Evolutionary conservation across 2,329 filamentous ascomycete genomes (phyloP).

Genomic region (Dactylonectria macrodidyma): DNA sequence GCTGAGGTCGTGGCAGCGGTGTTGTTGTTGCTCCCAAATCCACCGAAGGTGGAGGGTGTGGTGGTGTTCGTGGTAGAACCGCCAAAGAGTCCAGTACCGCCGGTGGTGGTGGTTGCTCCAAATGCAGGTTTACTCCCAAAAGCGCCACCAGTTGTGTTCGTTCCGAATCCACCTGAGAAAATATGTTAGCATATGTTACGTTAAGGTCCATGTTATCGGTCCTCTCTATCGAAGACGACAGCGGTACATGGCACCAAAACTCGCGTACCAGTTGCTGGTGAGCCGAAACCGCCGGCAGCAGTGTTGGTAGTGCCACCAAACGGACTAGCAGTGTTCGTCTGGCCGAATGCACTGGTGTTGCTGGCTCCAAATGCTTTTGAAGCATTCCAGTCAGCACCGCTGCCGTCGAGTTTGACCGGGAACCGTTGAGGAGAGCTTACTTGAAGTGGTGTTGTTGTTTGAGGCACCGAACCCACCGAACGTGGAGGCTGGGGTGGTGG

Average conservation of each 20-base stretch:
- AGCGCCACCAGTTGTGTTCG: conserved; percentile 51
- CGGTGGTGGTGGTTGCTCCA: conserved; percentile 60
- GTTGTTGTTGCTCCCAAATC: conserved; percentile 56
- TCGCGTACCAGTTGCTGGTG: conserved; percentile 52
- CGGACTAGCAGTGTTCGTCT: conserved; percentile 54
- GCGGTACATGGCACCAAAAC: conserved; percentile 30
- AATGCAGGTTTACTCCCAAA: conserved; percentile 68
- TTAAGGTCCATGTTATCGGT: conserved; percentile 23
- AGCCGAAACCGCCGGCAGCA: conserved; percentile 55
- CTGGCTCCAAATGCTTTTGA: conserved; percentile 53
- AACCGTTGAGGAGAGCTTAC: conserved; percentile 61
- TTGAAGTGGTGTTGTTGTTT: conserved; percentile 59
- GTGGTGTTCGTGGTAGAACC: conserved; percentile 56
- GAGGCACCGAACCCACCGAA: conserved; percentile 73
- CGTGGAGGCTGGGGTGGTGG: conserved; percentile 59
- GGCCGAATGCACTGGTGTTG: conserved; percentile 61
- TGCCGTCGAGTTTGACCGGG: conserved; percentile 32
- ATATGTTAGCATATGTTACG: conserved; percentile 39
- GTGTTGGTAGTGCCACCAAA: conserved; percentile 60
- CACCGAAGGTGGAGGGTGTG: conserved; percentile 57
- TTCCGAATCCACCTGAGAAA: conserved; percentile 55
- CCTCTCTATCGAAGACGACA: conserved; percentile 39
- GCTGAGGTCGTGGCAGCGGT: conserved; percentile 54
- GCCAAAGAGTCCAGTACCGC: conserved; percentile 62
- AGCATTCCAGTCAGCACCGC: conserved; percentile 47